Percentiles rank a stretch among this genome's conserved stretches.
These are phyloP conservation scores for Solanum arcanum DNA, from an alignment of 257 asterid species.

Conservation along the genomic window DNA sequence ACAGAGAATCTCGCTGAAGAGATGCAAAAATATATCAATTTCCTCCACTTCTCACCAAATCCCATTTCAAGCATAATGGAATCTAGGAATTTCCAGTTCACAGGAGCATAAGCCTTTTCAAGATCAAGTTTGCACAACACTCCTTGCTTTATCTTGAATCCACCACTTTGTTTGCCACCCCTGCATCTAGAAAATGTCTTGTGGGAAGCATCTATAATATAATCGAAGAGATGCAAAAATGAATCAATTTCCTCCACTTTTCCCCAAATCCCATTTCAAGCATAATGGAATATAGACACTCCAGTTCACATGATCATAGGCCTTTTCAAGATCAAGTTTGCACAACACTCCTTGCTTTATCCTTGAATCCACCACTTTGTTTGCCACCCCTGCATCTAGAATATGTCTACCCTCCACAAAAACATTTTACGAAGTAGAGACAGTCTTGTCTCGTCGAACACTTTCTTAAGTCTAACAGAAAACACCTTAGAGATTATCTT, in stretches of 20 bases:
- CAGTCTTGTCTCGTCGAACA: not conserved
- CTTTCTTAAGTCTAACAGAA: not conserved
- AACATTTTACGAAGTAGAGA: not conserved
- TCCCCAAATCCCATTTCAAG: not conserved
- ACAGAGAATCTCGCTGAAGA: not conserved
- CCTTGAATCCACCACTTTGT: not conserved
- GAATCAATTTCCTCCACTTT: not conserved
- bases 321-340: not conserved
- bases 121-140: not conserved
- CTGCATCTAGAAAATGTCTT: not conserved
- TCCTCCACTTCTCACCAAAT: not conserved
- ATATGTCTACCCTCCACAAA: not conserved
- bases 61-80: not conserved
- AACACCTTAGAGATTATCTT: not conserved
- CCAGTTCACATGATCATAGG: not conserved
- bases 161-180: not conserved
- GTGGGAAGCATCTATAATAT: not conserved
- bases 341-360: not conserved
- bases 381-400: not conserved
- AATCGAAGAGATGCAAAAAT: not conserved
- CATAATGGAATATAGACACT: not conserved
- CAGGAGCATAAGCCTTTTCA: not conserved
- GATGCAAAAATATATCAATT: not conserved
- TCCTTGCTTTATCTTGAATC: not conserved
- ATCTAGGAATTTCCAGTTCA: not conserved